Evolutionary conservation across 2,329 filamentous ascomycete species (phyloP).

Genomic region (Didymella glomerata): DNA sequence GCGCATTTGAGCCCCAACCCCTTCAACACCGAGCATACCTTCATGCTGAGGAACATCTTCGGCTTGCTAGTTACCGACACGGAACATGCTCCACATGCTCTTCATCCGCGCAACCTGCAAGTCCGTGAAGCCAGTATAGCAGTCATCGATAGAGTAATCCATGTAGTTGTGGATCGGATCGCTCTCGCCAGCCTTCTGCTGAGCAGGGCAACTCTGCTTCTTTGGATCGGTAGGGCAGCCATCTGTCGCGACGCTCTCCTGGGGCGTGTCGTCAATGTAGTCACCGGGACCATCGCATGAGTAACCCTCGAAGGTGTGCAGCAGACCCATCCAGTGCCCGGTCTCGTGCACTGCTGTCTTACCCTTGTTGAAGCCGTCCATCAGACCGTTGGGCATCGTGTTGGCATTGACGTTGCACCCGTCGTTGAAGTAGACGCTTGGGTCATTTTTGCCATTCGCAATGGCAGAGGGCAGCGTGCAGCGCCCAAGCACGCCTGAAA

Average conservation of each 20-base stretch:
- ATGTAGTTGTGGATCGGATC: conserved; percentile 68
- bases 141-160: conserved; percentile 66
- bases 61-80: conserved; percentile 43
- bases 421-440: conserved; percentile 58
- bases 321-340: conserved; percentile 58
- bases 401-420: conserved; percentile 66
- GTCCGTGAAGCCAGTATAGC: conserved; percentile 62
- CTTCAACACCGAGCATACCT: conserved; percentile 15
- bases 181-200: conserved; percentile 43
- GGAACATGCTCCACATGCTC: conserved; percentile 60
- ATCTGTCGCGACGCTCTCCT: conserved; percentile 58
- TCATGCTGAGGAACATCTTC: not conserved
- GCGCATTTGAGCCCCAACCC: not conserved
- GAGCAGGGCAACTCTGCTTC: conserved; percentile 62
- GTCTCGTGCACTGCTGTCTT: conserved; percentile 60
- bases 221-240: conserved; percentile 60
- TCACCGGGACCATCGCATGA: conserved; percentile 56
- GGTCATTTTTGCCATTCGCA: conserved; percentile 50
- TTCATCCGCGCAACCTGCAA: conserved; percentile 61
- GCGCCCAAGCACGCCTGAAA: conserved; percentile 61
- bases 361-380: conserved; percentile 60
- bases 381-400: conserved; percentile 63
- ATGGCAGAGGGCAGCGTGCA: conserved; percentile 60
- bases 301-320: conserved; percentile 59
- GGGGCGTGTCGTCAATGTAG: conserved; percentile 56